Conservation (phyloP, 2,329 filamentous ascomycete species). For the Paracamarosporium sp. region DNA sequence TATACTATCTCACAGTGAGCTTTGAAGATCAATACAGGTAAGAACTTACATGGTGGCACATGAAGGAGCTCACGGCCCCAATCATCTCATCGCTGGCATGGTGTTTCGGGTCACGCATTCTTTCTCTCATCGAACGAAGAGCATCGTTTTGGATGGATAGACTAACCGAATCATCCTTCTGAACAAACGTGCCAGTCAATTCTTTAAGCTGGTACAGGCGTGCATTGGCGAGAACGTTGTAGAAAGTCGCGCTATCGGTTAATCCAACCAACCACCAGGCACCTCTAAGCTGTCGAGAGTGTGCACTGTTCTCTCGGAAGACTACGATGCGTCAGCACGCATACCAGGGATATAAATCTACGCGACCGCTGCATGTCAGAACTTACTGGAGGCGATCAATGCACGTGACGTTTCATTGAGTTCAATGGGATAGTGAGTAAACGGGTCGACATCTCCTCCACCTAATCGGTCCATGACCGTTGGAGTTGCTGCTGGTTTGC, state of each 20-base stretch:
- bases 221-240: conserved; percentile 35
- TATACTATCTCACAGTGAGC: background rate
- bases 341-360: background rate
- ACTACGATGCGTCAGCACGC: conserved; percentile 28
- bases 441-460: conserved; percentile 31
- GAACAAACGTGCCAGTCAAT: conserved; percentile 24
- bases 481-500: conserved; percentile 13
- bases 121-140: conserved; percentile 22
- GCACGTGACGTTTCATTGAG: conserved; percentile 29
- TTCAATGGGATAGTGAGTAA: conserved; percentile 31
- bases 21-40: background rate
- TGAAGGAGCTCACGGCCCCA: conserved; percentile 28
- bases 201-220: conserved; percentile 32
- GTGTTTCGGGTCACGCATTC: conserved; percentile 27
- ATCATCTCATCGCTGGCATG: conserved; percentile 30
- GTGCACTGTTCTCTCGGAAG: conserved; percentile 25
- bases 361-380: background rate
- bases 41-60: conserved; percentile 34
- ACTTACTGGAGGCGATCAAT: conserved; percentile 34
- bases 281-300: conserved; percentile 30
- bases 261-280: conserved; percentile 37
- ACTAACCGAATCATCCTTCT: conserved; percentile 27
- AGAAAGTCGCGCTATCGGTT: conserved; percentile 25
- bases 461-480: conserved; percentile 26
- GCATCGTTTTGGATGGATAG: conserved; percentile 31